Base-by-base conservation (phyloP, 768 basidiomycete genomes). In the Suillus fuscotomentosus region DNA sequence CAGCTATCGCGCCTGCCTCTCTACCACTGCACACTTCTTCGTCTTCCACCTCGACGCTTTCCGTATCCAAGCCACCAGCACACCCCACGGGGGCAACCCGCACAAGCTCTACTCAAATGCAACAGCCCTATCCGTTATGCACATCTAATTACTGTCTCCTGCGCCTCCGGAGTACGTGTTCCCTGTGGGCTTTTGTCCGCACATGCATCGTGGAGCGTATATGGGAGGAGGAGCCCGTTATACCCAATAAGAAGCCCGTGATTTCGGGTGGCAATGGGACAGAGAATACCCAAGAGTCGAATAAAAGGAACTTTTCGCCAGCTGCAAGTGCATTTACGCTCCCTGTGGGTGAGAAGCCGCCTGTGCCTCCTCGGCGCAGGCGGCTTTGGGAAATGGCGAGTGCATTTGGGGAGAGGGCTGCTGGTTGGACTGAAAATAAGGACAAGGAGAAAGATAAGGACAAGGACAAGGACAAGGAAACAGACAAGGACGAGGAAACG, bases 121-220 rank as follows among this genome's bases (percentile, higher is more conserved):
- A 72, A 39, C 69, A 69, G 24, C 76, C 74, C 8, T 67, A 97
- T 74, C 93, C 95, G 1, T 79, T 97, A 3, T 97, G 95, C 70
- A 79, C 84, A 13, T 86, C 84, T 20, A 88, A 91, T n/a, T 97
- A 94, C 89, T 97, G 95, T 73, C 80, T 97, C 17, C 79, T 84
- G 6, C 86, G 95, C 9, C 80, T 97, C 22, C 86, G 95, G 14
- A 83, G 89, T 43, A 94, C 95, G n/a, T 96, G 94, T 75, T 90
- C 89, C 5, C 78, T 97, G 15, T 97, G 95, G 94, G 86, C 90
- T 20, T 97, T 92, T 70, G 88, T 97, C 60, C 86, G 94, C 27
- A 88, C 86, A 0, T 86, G 90, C 11, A 80, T 97, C 61, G 81
- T 97, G 22, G 93, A 95, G 65, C 90, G 88, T 68, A 80, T 97